A percentile compares a stretch with the other conserved stretches of the same genome.
phyloP scores from a whole-genome alignment of 2,329 filamentous ascomycete species.

The Biscogniauxia marginata region DNA sequence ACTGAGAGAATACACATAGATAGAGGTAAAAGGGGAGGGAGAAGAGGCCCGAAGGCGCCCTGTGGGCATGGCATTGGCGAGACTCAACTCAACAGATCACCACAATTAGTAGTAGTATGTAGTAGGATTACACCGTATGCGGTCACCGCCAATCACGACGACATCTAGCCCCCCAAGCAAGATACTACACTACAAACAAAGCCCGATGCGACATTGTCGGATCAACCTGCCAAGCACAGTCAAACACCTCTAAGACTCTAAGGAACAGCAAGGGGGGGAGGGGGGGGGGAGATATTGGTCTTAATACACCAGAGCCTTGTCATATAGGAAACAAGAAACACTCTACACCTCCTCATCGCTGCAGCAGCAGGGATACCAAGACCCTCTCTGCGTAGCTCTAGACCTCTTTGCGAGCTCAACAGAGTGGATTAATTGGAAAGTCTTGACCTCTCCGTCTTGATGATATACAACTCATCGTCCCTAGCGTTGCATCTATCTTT shows the following conservation, averaged over 20 bases:
- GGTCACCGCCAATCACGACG: not conserved
- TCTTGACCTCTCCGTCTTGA: too few relatives aligned
- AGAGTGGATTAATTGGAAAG: not conserved
- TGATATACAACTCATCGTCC: too few relatives aligned
- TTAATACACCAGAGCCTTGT: constrained; percentile 1
- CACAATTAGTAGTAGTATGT: too few relatives aligned
- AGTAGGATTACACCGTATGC: constrained; percentile 13
- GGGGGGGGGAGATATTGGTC: too few relatives aligned
- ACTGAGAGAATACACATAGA: too few relatives aligned
- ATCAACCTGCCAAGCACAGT: constrained; percentile 31
- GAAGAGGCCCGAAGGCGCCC: too few relatives aligned
- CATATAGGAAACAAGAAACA: not conserved
- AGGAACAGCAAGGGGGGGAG: not conserved
- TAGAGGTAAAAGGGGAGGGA: too few relatives aligned
- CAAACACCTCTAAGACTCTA: constrained; percentile 3
- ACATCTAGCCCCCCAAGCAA: constrained; percentile 1
- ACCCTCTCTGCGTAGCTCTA: constrained; percentile 7
- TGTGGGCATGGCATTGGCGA: too few relatives aligned
- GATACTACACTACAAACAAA: constrained; percentile 18
- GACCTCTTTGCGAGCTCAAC: not conserved
- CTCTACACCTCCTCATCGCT: not conserved
- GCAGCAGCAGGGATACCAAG: constrained; percentile 3
- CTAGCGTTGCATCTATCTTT: too few relatives aligned
- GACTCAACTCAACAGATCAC: too few relatives aligned
- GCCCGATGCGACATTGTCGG: constrained; percentile 21